These are phyloP conservation scores for Cicer cuneatum DNA, from an alignment of 306 rosid genomes.

Conservation along the genomic window DNA sequence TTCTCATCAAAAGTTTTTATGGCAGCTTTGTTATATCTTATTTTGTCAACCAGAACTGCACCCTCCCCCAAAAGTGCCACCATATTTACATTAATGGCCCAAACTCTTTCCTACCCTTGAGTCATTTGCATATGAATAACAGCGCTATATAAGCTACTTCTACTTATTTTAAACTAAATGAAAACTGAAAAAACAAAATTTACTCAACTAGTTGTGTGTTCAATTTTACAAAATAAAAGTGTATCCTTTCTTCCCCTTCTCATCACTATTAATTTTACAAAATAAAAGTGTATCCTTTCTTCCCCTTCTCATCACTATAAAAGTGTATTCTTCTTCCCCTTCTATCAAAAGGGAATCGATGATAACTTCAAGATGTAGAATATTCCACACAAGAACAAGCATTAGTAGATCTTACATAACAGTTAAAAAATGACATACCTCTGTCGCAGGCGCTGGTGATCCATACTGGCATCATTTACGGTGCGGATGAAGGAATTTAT, in stretches of 20 bases:
- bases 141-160: constrained; percentile 5
- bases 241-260: not conserved
- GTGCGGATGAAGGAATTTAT: constrained; percentile 80
- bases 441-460: constrained; percentile 82
- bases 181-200: not conserved
- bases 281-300: not conserved
- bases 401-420: constrained; percentile 15
- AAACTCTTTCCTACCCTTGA: not conserved
- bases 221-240: constrained; percentile 1
- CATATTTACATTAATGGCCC: not conserved
- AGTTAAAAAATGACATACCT: constrained; percentile 56
- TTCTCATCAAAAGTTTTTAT: not conserved
- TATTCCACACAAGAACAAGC: not conserved
- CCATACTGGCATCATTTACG: constrained; percentile 75
- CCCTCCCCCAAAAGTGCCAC: not conserved
- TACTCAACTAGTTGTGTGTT: not conserved
- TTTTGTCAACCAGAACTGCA: not conserved
- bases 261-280: constrained; percentile 8
- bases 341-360: constrained; percentile 8
- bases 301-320: not conserved
- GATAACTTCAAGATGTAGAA: constrained; percentile 26
- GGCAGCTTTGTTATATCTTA: constrained; percentile 6
- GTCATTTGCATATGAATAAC: constrained; percentile 29
- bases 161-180: not conserved
- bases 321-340: constrained; percentile 1